Conservation (phyloP, 257 asterid genomes). For the Jacaranda copaia region DNA sequence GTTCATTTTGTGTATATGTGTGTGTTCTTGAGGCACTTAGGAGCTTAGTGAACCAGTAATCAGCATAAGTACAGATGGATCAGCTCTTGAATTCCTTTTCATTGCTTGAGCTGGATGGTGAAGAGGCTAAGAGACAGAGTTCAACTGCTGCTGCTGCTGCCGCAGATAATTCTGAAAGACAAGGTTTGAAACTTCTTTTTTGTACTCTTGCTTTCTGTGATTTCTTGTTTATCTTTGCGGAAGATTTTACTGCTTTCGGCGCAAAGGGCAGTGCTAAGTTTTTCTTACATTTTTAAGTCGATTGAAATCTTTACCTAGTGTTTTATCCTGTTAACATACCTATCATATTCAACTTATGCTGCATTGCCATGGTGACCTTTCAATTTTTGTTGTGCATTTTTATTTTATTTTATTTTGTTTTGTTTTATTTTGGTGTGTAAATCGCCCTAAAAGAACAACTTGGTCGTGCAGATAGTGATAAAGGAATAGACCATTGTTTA, state of each 20-base stretch:
- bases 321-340: constrained; percentile 14
- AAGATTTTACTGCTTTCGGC: background rate
- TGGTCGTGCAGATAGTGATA: constrained; percentile 48
- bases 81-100: constrained; percentile 73
- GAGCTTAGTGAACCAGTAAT: constrained; percentile 36
- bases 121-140: constrained; percentile 45
- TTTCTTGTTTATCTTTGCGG: background rate
- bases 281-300: constrained; percentile 19
- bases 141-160: constrained; percentile 34
- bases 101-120: constrained; percentile 67
- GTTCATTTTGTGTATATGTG: background rate
- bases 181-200: constrained; percentile 35
- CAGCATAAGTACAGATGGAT: constrained; percentile 54
- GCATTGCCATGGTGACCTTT: background rate
- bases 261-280: background rate
- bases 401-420: no score
- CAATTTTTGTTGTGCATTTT: background rate
- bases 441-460: constrained; percentile 18
- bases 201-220: constrained; percentile 7
- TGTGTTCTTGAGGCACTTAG: constrained; percentile 14
- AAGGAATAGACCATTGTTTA: constrained; percentile 40
- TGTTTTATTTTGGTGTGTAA: background rate
- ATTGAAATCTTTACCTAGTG: background rate
- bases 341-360: background rate
- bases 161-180: constrained; percentile 32